Percentiles rank a stretch among this genome's conserved stretches.
These are phyloP conservation scores for Hansenula sp. DNA, from an alignment of 1,139 yeast genomes.

Conservation along the genomic window DNA sequence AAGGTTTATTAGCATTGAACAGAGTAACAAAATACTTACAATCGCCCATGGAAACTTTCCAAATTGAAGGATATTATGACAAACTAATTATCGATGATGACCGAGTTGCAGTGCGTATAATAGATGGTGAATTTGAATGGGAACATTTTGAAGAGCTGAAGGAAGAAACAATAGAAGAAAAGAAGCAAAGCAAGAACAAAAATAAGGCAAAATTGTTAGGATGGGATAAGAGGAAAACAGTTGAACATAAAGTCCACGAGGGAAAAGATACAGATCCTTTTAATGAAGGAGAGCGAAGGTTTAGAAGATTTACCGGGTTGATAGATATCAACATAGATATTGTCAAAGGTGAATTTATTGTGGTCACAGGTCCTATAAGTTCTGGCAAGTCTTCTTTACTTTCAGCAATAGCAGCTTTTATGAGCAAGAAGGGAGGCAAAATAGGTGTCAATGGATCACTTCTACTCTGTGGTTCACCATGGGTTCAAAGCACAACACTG, in stretches of 20 bases:
- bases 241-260: neutral
- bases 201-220: no score
- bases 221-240: neutral
- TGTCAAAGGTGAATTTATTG: conserved; percentile 35
- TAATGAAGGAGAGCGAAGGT: neutral
- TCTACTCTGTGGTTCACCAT: conserved; percentile 48
- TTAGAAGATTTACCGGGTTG: no score
- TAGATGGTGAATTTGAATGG: conserved; percentile 63
- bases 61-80: conserved; percentile 21
- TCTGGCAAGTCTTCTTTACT: conserved; percentile 41
- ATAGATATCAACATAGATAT: conserved; percentile 29
- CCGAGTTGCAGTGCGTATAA: conserved; percentile 38
- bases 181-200: conserved; percentile 3
- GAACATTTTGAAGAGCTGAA: conserved; percentile 36
- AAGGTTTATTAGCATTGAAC: conserved; percentile 54
- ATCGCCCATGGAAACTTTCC: conserved; percentile 33
- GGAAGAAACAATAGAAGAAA: conserved; percentile 22
- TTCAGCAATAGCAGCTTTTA: conserved; percentile 40
- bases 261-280: neutral
- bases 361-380: conserved; percentile 41
- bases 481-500: conserved; percentile 84
- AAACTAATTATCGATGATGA: conserved; percentile 22
- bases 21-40: conserved; percentile 52
- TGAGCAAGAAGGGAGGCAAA: conserved; percentile 38
- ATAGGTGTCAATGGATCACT: conserved; percentile 29